Evolutionary conservation across 148 eudicot genomes (phyloP).

Genomic region (Dysphania ambrosioides): DNA sequence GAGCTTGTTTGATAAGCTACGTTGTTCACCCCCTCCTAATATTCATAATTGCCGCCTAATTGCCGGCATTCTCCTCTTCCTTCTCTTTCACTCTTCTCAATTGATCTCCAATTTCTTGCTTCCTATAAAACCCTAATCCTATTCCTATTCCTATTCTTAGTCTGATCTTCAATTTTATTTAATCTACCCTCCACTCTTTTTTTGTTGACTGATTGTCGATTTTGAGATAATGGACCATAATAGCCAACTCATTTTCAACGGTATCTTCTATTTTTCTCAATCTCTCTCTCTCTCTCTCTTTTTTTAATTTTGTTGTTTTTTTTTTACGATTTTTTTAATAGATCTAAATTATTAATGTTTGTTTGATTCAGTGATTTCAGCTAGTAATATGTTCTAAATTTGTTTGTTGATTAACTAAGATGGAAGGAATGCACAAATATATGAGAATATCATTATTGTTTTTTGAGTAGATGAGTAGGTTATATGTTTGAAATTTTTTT

Average conservation of each 20-base stretch:
- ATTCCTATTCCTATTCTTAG: background rate
- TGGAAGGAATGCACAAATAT: background rate
- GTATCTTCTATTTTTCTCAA: slow-evolving; percentile 18
- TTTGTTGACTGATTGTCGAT: background rate
- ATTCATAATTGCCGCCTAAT: slow-evolving; percentile 37
- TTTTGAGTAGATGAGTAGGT: too few relatives aligned
- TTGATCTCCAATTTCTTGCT: slow-evolving; percentile 32
- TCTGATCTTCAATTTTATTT: background rate
- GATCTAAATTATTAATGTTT: too few relatives aligned
- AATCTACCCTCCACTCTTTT: background rate
- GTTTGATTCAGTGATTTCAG: too few relatives aligned
- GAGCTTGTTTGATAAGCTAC: slow-evolving; percentile 33
- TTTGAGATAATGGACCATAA: slow-evolving; percentile 24
- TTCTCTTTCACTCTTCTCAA: slow-evolving; percentile 24
- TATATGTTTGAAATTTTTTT: too few relatives aligned
- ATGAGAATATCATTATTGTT: too few relatives aligned
- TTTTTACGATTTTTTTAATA: background rate
- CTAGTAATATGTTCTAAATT: too few relatives aligned
- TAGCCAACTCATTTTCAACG: slow-evolving; percentile 22
- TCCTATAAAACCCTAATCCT: slow-evolving; percentile 32
- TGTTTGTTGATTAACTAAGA: background rate
- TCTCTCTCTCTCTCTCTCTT: background rate
- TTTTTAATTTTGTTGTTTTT: background rate
- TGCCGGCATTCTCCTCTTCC: slow-evolving; percentile 32
- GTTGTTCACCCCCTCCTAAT: slow-evolving; percentile 30